phyloP scores from a whole-genome alignment of 225 moss, liverwort and hornwort genomes.

The Neckera pumila region DNA sequence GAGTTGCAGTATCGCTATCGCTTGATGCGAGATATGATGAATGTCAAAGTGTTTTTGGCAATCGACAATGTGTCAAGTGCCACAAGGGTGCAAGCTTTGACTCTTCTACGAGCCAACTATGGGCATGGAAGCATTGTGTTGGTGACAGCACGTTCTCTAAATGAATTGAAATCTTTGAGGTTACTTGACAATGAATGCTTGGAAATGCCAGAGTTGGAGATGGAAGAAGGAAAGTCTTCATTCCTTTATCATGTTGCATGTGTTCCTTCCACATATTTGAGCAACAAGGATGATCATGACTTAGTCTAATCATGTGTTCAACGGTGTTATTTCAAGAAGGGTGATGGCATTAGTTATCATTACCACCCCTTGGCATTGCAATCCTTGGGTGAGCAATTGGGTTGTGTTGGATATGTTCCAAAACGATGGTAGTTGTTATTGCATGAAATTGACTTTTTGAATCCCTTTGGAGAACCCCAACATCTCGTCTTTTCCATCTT shows the following conservation, averaged over 20 bases:
- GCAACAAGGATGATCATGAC: background rate
- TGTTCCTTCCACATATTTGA: background rate
- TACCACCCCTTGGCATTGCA: background rate
- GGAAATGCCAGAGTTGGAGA: background rate
- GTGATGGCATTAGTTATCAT: background rate
- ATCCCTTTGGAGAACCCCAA: background rate
- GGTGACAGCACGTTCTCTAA: background rate
- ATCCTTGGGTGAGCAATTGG: background rate
- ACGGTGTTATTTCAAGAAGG: background rate
- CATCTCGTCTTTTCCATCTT: background rate
- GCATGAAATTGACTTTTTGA: background rate
- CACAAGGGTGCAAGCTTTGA: background rate
- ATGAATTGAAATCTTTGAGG: rapidly evolving
- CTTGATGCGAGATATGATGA: background rate
- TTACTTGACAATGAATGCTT: rapidly evolving
- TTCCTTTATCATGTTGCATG: background rate
- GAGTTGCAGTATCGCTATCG: background rate
- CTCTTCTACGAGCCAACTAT: rapidly evolving
- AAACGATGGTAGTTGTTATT: background rate
- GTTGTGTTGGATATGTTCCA: rapidly evolving
- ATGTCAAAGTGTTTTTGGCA: background rate
- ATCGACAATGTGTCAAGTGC: background rate
- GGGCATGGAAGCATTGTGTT: background rate
- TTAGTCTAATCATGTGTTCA: background rate
- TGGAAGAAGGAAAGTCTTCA: background rate